phyloP scores from a whole-genome alignment of 192 early-diverging fungal genomes.

The Rhizophagus clarus region DNA sequence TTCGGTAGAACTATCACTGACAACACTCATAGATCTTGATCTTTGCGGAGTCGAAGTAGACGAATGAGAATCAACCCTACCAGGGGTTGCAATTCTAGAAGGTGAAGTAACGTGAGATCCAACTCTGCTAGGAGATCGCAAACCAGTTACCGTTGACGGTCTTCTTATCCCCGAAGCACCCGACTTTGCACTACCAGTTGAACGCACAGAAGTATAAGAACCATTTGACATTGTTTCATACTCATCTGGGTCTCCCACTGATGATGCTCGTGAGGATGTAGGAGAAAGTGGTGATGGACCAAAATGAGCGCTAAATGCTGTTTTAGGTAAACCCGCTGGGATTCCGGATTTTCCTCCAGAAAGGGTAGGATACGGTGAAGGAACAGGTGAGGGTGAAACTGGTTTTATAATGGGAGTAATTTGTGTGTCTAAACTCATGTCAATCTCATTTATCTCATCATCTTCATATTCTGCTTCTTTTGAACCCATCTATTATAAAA shows the following conservation, averaged over 20 bases:
- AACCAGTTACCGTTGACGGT: constrained; percentile 5
- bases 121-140: constrained; percentile 22
- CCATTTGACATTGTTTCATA: constrained; percentile 33
- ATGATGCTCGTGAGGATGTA: constrained; percentile 29
- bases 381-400: constrained; percentile 21
- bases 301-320: constrained; percentile 22
- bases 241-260: constrained; percentile 26
- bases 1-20: constrained; percentile 30
- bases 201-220: constrained; percentile 28
- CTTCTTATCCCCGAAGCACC: constrained; percentile 6
- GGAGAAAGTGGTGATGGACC: constrained; percentile 25
- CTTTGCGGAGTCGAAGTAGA: background rate
- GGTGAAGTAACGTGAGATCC: background rate
- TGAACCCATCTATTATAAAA: constrained; percentile 8
- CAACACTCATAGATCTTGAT: constrained; percentile 18
- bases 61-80: constrained; percentile 1
- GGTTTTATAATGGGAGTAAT: constrained; percentile 25
- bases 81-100: constrained; percentile 23
- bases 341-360: constrained; percentile 14
- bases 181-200: constrained; percentile 18
- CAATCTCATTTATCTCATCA: constrained; percentile 23
- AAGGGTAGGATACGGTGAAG: constrained; percentile 3
- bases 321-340: constrained; percentile 11
- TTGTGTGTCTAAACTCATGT: constrained; percentile 21
- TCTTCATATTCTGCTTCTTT: background rate